These are phyloP conservation scores for Flaveria brownii DNA, from an alignment of 129 eudicot species.

Conservation along the genomic window DNA sequence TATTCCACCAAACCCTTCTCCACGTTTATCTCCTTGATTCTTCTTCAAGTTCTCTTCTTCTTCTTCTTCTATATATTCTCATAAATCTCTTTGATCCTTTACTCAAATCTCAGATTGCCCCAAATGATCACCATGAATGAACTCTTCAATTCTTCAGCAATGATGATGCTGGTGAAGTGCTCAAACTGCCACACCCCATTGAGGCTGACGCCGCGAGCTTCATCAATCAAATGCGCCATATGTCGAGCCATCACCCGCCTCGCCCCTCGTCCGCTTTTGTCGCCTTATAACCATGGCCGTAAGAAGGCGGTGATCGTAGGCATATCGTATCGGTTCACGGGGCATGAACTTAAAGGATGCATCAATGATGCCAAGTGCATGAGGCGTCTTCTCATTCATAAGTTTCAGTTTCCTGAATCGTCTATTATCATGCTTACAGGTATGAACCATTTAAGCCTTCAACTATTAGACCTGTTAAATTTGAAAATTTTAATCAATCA, in stretches of 20 bases:
- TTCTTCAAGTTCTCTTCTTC: background rate
- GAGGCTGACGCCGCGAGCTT: constrained; percentile 74
- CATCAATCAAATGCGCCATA: constrained; percentile 66
- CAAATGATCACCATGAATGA: background rate
- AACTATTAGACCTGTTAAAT: too few relatives aligned
- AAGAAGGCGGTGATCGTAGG: constrained; percentile 90
- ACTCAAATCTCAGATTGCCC: background rate
- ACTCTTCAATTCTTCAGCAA: constrained; percentile 14
- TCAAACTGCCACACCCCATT: constrained; percentile 64
- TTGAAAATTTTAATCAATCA: too few relatives aligned
- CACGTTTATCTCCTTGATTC: constrained; percentile 5
- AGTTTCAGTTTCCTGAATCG: constrained; percentile 28
- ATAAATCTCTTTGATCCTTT: constrained; percentile 17
- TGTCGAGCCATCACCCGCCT: constrained; percentile 72
- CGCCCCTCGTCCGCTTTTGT: constrained; percentile 42
- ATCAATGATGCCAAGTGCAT: constrained; percentile 94
- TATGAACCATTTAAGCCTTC: too few relatives aligned
- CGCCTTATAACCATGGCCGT: constrained; percentile 64
- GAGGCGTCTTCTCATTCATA: constrained; percentile 67
- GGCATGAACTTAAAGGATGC: constrained; percentile 93
- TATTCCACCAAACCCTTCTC: background rate
- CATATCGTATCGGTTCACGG: constrained; percentile 66
- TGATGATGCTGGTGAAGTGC: constrained; percentile 70
- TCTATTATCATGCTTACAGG: too few relatives aligned
- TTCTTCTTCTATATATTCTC: too few relatives aligned